A percentile compares a stretch with the other conserved stretches of the same genome.
These are phyloP conservation scores for Gliomastix tumulicola DNA, from an alignment of 2,329 filamentous ascomycete genomes.

Conservation along the genomic window DNA sequence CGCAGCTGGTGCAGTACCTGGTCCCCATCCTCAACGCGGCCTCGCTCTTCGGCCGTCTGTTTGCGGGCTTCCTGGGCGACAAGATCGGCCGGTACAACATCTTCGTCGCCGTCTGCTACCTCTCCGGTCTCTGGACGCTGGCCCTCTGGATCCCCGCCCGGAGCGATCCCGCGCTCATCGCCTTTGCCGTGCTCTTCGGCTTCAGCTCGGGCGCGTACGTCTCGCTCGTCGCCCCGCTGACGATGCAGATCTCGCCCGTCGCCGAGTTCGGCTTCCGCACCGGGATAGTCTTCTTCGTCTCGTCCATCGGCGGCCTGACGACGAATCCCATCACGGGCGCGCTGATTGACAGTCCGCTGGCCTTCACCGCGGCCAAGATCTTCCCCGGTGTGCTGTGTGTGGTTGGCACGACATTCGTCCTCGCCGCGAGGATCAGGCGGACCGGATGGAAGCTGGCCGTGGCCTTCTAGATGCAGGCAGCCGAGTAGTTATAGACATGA, in stretches of 20 bases:
- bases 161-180: constrained; percentile 19
- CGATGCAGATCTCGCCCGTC: constrained; percentile 46
- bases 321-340: constrained; percentile 50
- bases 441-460: neutral
- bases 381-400: constrained; percentile 24
- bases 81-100: constrained; percentile 29
- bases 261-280: constrained; percentile 41
- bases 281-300: constrained; percentile 39
- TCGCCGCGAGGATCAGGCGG: neutral
- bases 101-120: constrained; percentile 35
- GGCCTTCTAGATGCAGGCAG: no score
- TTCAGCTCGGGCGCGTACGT: constrained; percentile 34
- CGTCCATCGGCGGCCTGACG: constrained; percentile 47
- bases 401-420: constrained; percentile 12
- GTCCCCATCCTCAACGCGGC: constrained; percentile 29
- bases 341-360: constrained; percentile 18
- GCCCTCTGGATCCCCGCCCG: constrained; percentile 34
- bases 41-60: constrained; percentile 26
- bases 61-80: constrained; percentile 24
- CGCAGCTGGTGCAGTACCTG: constrained; percentile 21
- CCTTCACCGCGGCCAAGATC: constrained; percentile 26
- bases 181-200: constrained; percentile 32
- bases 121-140: constrained; percentile 28
- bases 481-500: no score
- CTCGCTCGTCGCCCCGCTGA: constrained; percentile 26